These are phyloP conservation scores for Hirschioporus abietinus DNA, from an alignment of 768 basidiomycete genomes.

Conservation along the genomic window DNA sequence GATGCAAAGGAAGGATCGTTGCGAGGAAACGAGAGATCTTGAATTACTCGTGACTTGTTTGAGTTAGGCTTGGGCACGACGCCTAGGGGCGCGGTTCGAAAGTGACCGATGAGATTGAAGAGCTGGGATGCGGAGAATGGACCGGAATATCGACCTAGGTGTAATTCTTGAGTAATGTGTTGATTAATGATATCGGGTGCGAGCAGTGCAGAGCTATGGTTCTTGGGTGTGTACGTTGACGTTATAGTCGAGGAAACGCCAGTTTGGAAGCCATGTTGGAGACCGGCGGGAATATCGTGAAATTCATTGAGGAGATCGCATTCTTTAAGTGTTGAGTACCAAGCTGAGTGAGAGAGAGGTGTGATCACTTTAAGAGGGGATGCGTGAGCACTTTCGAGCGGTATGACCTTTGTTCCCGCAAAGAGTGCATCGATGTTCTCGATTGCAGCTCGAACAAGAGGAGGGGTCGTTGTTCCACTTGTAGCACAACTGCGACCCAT, in stretches of 20 bases:
- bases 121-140: too few species aligned
- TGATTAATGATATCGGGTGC: background rate
- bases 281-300: background rate
- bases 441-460: background rate
- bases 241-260: background rate
- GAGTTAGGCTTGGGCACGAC: too few species aligned
- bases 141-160: constrained; percentile 13
- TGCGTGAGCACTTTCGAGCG: background rate
- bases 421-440: background rate
- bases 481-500: background rate
- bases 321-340: background rate
- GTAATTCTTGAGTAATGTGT: background rate
- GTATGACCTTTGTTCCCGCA: too few species aligned
- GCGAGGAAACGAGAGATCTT: too few species aligned
- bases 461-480: background rate
- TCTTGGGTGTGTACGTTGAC: constrained; percentile 10
- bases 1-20: too few species aligned
- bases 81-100: too few species aligned
- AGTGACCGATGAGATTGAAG: too few species aligned
- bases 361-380: background rate
- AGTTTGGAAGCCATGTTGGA: background rate
- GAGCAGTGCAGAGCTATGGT: too few species aligned
- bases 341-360: background rate
- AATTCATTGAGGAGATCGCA: background rate
- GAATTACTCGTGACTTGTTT: too few species aligned